Base-by-base conservation (phyloP, 78 protist species). In the Paratrimastix pyriformis region DNA sequence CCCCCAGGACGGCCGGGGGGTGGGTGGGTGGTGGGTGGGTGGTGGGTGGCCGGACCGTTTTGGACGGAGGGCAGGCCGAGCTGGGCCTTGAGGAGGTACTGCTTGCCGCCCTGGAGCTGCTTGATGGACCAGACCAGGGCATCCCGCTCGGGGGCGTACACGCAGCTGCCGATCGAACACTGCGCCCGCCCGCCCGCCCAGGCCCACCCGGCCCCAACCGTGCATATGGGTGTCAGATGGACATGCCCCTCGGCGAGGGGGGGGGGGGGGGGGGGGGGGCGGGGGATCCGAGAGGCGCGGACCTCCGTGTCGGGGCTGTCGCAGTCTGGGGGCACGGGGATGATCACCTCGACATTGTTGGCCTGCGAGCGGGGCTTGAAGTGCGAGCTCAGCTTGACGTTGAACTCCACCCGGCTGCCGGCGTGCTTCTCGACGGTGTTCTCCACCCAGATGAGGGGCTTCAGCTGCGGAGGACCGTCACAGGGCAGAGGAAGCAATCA, bases 251-350 rank as follows among this genome's bases (percentile, higher is more conserved):
- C n/a, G n/a, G n/a, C n/a, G n/a, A n/a, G n/a, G n/a, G n/a, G n/a
- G n/a, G n/a, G n/a, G n/a, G n/a, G n/a, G n/a, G n/a, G n/a, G n/a
- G n/a, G n/a, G n/a, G n/a, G n/a, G n/a, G n/a, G n/a, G n/a, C n/a
- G n/a, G n/a, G n/a, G n/a, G n/a, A n/a, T n/a, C n/a, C n/a, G n/a
- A n/a, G n/a, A n/a, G n/a, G n/a, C n/a, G n/a, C n/a, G n/a, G 37
- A 15, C 18, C 13, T 62, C 68, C 26, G 21, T 13, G 15, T 11
- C 11, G 15, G 98, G 97, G 24, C 94, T 55, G 85, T 92, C 96
- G 1, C 92, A 93, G 45, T 96, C 98, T 3, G 88, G 48, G 32
- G 99, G 98, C 24, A 96, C 97, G 44, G 99, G 98, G 6, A 96
- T 87, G 30, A 50, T 42, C 42, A 96, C 90, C 52, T 86, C 89